Evolutionary conservation across 495 filamentous ascomycete genomes (phyloP), one percentile per base, ranked within the genome.

Genomic region (Parmelia sp.): DNA sequence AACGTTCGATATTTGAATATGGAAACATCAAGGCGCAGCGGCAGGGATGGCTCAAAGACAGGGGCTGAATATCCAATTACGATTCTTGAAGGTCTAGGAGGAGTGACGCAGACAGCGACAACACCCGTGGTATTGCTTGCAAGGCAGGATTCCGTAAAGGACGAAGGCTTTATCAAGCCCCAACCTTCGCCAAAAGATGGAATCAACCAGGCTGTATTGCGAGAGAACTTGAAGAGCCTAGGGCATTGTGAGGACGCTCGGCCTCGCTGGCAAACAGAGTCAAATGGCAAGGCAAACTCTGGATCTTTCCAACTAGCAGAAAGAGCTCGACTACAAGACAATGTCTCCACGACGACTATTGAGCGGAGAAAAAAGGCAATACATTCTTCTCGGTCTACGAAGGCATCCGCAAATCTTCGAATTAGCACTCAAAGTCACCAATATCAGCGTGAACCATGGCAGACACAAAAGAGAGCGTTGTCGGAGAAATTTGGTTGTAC

Each of bases 401-500:
- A 45, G 15, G 35, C 27, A 5, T 21, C 35, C 25, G 47, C 37
- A 2, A 23, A 62, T 42, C 25, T 31, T 11, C 27, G 29, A 31
- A 61, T 9, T 47, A 25, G 49, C 49, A 6, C 61, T 15, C 49
- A n/a, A 10, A n/a, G 29, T 33, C 5, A 33, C 21, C 31, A 33
- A 2, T 14, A 55, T 35, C 27, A 55, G 51, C 70, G 63, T 23
- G 84, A 89, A 68, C 56, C 60, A 4, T 96, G 92, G 92, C 80
- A 83, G 67, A 75, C 84, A 14, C 84, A 95, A 56, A 96, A 95
- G 73, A 73, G 72, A 1, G 84, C 83, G 0, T 71, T 93, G 23
- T 76, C 84, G 61, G 69, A 79, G 36, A 96, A 97, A 71, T 96
- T 97, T 68, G 81, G 84, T 1, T 73, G 68, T 1, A 76, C 80